Conservation (phyloP, 306 rosid species). For the Gillenia trifoliata region DNA sequence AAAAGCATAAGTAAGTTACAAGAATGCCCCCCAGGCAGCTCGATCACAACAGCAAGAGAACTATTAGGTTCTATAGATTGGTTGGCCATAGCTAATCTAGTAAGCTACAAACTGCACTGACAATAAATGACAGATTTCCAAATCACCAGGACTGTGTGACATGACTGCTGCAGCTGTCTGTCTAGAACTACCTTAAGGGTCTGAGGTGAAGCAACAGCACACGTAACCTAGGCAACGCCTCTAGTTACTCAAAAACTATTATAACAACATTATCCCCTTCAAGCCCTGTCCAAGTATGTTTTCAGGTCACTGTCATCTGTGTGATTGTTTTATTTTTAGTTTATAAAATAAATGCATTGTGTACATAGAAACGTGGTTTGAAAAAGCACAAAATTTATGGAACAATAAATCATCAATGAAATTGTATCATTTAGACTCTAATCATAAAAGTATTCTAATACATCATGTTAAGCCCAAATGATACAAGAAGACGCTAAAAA, state of each 20-base stretch:
- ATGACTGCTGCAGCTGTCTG: background rate
- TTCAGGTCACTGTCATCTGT: background rate
- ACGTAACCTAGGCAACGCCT: background rate
- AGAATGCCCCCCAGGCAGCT: background rate
- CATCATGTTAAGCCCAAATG: background rate
- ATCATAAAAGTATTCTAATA: no score
- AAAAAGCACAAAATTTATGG: background rate
- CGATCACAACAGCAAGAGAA: background rate
- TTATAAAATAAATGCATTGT: no score
- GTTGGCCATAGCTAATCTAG: background rate
- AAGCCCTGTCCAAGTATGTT: background rate
- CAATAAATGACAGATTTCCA: background rate
- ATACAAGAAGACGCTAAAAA: background rate
- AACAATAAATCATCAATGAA: background rate
- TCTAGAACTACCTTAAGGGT: background rate
- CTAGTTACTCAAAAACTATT: background rate
- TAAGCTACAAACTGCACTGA: background rate
- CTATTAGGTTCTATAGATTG: background rate
- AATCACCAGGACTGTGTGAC: background rate
- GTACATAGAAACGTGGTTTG: no score
- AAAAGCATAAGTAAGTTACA: background rate
- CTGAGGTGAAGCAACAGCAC: no score
- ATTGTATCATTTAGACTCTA: background rate
- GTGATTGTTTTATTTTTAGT: background rate
- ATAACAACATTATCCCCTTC: background rate